Evolutionary conservation across 495 filamentous ascomycete species (phyloP).

Genomic region (Apodospora peruviana): DNA sequence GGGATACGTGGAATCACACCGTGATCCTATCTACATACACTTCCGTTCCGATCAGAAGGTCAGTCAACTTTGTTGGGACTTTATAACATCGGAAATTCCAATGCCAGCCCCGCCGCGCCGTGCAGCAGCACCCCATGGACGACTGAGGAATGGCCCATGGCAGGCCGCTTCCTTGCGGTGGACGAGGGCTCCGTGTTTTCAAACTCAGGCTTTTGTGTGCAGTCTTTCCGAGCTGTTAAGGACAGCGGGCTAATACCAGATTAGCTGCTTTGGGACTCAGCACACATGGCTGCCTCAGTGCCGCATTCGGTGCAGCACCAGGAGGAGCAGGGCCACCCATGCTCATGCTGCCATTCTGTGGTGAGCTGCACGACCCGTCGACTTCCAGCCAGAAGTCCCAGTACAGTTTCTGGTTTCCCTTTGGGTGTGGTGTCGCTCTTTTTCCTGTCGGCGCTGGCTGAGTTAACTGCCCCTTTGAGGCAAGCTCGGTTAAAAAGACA

Average conservation of each 20-base stretch:
- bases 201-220: not conserved
- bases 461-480: conserved; percentile 20
- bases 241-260: not conserved
- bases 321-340: not conserved
- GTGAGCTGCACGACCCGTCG: conserved; percentile 3
- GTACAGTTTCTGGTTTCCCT: not conserved
- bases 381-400: not conserved
- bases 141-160: not conserved
- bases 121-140: too few relatives aligned
- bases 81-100: not conserved
- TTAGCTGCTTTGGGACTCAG: too few relatives aligned
- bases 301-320: not conserved
- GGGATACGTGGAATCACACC: too few relatives aligned
- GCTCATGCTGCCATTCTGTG: not conserved
- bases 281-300: too few relatives aligned
- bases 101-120: not conserved
- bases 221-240: not conserved
- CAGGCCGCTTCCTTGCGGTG: not conserved
- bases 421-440: not conserved
- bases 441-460: not conserved
- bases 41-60: not conserved
- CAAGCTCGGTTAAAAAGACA: conserved; percentile 19
- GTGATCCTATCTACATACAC: too few relatives aligned
- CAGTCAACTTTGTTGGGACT: not conserved
- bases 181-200: not conserved